Evolutionary conservation across 306 rosid species (phyloP).

Genomic region (Vicia villosa): DNA sequence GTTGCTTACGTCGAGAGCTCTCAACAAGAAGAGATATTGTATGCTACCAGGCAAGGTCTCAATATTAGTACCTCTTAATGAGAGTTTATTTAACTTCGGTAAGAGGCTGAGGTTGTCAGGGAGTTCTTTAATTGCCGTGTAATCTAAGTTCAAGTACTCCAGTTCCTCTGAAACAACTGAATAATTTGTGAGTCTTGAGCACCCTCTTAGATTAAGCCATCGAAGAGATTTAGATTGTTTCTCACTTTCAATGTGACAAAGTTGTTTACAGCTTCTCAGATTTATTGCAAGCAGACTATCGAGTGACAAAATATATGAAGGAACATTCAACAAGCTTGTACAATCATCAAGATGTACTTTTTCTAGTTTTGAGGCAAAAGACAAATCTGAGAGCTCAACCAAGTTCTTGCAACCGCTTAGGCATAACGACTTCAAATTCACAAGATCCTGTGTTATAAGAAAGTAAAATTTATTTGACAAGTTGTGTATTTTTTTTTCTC

Average conservation of each 20-base stretch:
- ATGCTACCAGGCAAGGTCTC: neutral
- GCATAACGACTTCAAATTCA: neutral
- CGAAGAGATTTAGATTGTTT: neutral
- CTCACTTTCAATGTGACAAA: neutral
- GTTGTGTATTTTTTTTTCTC: neutral
- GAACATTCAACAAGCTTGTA: slow-evolving; percentile 6
- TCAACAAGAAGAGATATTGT: no score
- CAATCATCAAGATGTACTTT: slow-evolving; percentile 4
- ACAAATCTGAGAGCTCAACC: slow-evolving; percentile 11
- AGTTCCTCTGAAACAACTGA: neutral
- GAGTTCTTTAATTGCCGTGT: neutral
- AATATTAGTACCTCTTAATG: slow-evolving; percentile 12
- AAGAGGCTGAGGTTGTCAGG: slow-evolving; percentile 4
- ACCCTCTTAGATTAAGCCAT: slow-evolving; percentile 11
- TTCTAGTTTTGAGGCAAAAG: neutral
- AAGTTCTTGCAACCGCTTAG: neutral
- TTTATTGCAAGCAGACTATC: slow-evolving; percentile 3
- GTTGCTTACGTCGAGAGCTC: no score
- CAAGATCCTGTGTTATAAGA: slow-evolving; percentile 5
- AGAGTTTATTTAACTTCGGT: neutral
- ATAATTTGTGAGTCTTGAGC: neutral
- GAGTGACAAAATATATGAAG: slow-evolving; percentile 8
- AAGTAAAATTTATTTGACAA: neutral
- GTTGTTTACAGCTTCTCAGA: neutral
- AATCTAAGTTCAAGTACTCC: neutral